Percentiles rank a stretch among this genome's conserved stretches.
Conservation (phyloP, 768 basidiomycete genomes). For the Gloeostereum incarnatum region DNA sequence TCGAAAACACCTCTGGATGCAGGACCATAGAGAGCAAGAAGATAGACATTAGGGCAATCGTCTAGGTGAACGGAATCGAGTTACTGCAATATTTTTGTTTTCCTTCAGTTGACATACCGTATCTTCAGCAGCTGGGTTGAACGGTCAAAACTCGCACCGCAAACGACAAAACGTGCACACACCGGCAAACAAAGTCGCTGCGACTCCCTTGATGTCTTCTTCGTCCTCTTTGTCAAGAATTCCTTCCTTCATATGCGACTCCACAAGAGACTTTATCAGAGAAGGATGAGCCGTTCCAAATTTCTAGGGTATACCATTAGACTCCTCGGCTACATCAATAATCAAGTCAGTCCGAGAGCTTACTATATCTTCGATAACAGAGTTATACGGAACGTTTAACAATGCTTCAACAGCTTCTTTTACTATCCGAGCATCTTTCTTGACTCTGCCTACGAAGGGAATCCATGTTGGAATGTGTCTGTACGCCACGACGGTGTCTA, state of each 20-base stretch:
- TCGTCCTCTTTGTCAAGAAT: constrained; percentile 30
- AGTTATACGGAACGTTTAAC: constrained; percentile 42
- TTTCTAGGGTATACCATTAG: not conserved
- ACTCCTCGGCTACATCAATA: no score
- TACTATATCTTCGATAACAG: constrained; percentile 41
- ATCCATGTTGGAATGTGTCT: constrained; percentile 43
- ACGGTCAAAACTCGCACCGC: not conserved
- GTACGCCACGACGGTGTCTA: not conserved
- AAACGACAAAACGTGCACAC: constrained; percentile 8
- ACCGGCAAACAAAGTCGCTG: constrained; percentile 44
- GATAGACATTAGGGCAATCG: constrained; percentile 34
- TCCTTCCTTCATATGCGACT: constrained; percentile 25
- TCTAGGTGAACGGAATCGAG: constrained; percentile 23
- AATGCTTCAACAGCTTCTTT: constrained; percentile 35
- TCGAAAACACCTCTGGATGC: constrained; percentile 37
- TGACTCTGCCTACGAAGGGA: constrained; percentile 37
- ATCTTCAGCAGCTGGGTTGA: constrained; percentile 26
- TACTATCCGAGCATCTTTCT: constrained; percentile 30
- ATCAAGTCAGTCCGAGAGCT: constrained; percentile 7
- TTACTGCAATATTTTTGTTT: not conserved
- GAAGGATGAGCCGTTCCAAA: constrained; percentile 17
- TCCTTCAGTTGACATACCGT: constrained; percentile 15
- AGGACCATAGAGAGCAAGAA: constrained; percentile 48
- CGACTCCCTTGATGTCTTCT: constrained; percentile 47
- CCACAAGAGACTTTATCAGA: constrained; percentile 34